These are phyloP conservation scores for Brassica incana DNA, from an alignment of 345 rosid species.

Conservation along the genomic window DNA sequence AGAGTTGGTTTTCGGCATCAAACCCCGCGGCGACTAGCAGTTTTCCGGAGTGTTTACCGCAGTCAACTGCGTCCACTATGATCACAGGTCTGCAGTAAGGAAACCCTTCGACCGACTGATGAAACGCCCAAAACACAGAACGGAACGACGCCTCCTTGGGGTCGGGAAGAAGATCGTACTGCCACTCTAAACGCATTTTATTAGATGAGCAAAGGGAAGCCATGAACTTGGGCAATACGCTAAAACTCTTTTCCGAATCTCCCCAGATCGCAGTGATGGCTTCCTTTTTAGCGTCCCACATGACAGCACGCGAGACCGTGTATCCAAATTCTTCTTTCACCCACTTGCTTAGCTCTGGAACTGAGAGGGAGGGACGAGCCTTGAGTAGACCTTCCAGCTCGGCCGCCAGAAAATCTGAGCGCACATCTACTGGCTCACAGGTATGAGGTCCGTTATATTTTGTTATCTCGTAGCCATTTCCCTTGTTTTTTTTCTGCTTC, in stretches of 20 bases:
- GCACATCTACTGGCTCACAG: too few species aligned
- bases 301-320: not conserved
- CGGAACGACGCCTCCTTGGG: slow-evolving; percentile 1
- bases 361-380: not conserved
- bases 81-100: not conserved
- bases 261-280: not conserved
- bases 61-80: not conserved
- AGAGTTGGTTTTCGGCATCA: not conserved
- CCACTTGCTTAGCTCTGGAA: not conserved
- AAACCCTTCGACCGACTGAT: slow-evolving; percentile 18
- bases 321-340: slow-evolving; percentile 1
- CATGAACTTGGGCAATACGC: slow-evolving; percentile 26
- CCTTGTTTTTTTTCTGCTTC: too few species aligned
- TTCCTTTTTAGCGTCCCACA: slow-evolving; percentile 17
- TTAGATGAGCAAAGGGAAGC: not conserved
- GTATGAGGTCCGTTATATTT: too few species aligned
- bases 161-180: not conserved
- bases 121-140: slow-evolving; percentile 5
- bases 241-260: slow-evolving; percentile 8
- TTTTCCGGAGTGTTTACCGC: slow-evolving; percentile 1
- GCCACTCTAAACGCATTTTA: slow-evolving; percentile 2
- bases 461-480: too few species aligned
- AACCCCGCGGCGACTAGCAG: not conserved
- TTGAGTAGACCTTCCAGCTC: too few species aligned
- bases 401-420: too few species aligned